Evolutionary conservation across 352 stramenopile genomes (phyloP).

Genomic region (Globisporangium apiculatum): DNA sequence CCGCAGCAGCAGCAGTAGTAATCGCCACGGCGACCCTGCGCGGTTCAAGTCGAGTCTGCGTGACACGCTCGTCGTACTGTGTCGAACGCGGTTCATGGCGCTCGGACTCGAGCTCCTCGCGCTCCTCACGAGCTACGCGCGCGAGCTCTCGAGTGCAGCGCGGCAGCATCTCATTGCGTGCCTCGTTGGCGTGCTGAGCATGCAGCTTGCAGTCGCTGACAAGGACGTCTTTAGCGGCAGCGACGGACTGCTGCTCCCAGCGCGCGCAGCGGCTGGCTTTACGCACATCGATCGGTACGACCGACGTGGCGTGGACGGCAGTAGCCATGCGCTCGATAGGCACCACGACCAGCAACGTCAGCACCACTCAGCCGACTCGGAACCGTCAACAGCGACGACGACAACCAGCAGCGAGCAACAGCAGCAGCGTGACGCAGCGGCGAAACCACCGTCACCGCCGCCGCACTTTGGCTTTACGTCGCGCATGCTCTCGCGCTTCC

Average conservation of each 20-base stretch:
- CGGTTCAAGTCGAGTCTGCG: conserved; percentile 23
- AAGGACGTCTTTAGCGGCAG: conserved; percentile 33
- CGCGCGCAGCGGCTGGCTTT: conserved; percentile 4
- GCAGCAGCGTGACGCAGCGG: neutral
- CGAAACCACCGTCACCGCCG: conserved; percentile 13
- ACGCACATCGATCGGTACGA: neutral
- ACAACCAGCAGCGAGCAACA: neutral
- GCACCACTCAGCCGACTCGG: neutral
- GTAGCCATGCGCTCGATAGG: too few species aligned
- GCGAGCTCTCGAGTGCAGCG: conserved; percentile 28
- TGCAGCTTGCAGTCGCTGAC: conserved; percentile 45
- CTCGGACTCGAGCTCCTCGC: conserved; percentile 70
- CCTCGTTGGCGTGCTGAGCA: conserved; percentile 42
- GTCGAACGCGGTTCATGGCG: conserved; percentile 61
- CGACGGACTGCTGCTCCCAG: conserved; percentile 1
- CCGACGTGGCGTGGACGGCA: neutral
- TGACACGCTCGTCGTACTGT: conserved; percentile 32
- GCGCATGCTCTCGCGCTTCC: conserved; percentile 68
- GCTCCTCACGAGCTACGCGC: conserved; percentile 57
- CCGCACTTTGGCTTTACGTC: conserved; percentile 53
- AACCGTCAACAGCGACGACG: neutral
- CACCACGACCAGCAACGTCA: neutral
- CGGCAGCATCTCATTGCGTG: conserved; percentile 59
- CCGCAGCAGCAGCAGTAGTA: conserved; percentile 4
- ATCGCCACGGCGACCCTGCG: neutral